phyloP scores from a whole-genome alignment of 176 grass and related monocot species.

The Triticum urartu region DNA sequence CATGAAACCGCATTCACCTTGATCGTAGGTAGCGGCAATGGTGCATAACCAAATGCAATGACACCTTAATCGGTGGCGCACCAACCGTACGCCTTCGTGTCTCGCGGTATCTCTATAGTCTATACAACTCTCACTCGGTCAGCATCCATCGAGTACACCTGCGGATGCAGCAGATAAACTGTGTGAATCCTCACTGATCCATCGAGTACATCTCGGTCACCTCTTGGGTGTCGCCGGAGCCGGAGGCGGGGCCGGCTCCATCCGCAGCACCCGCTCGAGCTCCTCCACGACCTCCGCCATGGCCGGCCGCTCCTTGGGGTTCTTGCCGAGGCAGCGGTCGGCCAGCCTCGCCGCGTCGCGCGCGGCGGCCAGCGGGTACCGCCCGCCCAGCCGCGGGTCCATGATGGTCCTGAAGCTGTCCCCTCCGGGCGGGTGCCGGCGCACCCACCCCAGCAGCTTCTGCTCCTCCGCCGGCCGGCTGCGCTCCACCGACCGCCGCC shows the following conservation, averaged over 20 bases:
- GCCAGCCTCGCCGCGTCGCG: constrained; percentile 60
- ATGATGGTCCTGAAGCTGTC: constrained; percentile 60
- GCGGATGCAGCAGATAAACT: too few relatives aligned
- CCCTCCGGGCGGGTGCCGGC: constrained; percentile 41
- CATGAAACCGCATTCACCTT: too few relatives aligned
- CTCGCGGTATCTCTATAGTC: too few relatives aligned
- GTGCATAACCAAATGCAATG: too few relatives aligned
- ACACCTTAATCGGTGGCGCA: too few relatives aligned
- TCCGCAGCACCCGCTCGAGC: constrained; percentile 55
- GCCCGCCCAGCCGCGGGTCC: constrained; percentile 64
- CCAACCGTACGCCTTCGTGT: too few relatives aligned
- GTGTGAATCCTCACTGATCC: too few relatives aligned
- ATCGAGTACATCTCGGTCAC: not conserved
- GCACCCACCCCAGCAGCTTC: constrained; percentile 79
- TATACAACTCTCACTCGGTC: too few relatives aligned
- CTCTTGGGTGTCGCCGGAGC: constrained; percentile 16
- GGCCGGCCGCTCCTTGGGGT: constrained; percentile 63
- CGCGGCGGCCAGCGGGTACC: constrained; percentile 57
- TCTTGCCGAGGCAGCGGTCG: constrained; percentile 68
- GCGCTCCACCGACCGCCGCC: constrained; percentile 62
- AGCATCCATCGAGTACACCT: not conserved
- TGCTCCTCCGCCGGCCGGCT: constrained; percentile 62
- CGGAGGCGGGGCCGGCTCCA: constrained; percentile 22
- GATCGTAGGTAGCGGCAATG: too few relatives aligned
- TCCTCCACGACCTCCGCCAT: constrained; percentile 59